phyloP scores from a whole-genome alignment of 345 rosid species.

The Clausena lansium region DNA sequence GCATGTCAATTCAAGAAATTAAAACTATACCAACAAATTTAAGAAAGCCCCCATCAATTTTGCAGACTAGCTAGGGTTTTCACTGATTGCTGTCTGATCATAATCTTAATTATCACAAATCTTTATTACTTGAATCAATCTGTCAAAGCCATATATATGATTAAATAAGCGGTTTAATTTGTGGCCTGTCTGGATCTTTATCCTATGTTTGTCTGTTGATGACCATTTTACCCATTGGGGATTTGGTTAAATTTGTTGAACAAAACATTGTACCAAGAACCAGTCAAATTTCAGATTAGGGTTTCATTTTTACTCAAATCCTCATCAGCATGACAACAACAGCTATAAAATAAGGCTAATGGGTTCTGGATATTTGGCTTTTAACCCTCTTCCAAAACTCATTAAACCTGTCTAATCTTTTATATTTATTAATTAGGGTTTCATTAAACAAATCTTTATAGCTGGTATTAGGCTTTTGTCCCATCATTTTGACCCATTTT shows the following conservation, averaged over 20 bases:
- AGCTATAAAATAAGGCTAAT: neutral
- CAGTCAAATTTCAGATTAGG: slow-evolving; percentile 16
- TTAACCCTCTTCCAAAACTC: neutral
- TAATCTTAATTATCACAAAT: neutral
- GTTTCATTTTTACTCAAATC: slow-evolving; percentile 7
- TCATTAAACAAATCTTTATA: neutral
- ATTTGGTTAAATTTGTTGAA: neutral
- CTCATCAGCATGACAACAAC: neutral
- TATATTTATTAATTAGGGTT: slow-evolving; percentile 20
- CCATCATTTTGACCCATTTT: neutral
- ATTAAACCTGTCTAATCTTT: neutral
- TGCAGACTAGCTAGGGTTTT: neutral
- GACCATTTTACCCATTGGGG: neutral
- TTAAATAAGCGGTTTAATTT: neutral
- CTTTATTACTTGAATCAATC: slow-evolving; percentile 1
- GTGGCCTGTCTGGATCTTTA: neutral
- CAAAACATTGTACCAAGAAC: neutral
- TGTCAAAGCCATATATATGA: neutral
- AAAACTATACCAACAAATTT: no score
- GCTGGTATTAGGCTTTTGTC: neutral
- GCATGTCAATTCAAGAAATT: slow-evolving; percentile 20
- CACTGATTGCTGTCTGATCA: neutral
- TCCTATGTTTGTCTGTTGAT: neutral
- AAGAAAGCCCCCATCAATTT: neutral
- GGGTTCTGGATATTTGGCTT: neutral